A percentile compares a stretch with the other conserved stretches of the same genome.
Evolutionary conservation across 2,329 filamentous ascomycete species (phyloP).

Genomic region (Fusarium brachygibbosum): DNA sequence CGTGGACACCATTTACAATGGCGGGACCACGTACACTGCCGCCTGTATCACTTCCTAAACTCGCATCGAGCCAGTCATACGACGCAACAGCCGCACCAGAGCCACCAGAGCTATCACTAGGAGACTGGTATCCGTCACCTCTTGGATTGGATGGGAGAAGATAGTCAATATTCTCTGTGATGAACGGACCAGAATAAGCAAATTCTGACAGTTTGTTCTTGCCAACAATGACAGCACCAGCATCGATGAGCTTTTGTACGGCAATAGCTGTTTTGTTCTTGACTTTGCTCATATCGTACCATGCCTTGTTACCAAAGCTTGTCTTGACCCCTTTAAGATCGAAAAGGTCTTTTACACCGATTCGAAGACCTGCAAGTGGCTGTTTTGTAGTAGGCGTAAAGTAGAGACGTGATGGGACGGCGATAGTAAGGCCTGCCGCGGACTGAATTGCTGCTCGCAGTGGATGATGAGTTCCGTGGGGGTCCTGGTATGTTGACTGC

Average conservation of each 20-base stretch:
- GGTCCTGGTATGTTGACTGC: slow-evolving; percentile 29
- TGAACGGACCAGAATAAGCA: slow-evolving; percentile 6
- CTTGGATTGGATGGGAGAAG: slow-evolving; percentile 61
- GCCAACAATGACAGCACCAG: slow-evolving; percentile 26
- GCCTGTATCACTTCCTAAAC: slow-evolving; percentile 37
- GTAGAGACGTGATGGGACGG: slow-evolving; percentile 19
- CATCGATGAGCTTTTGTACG: slow-evolving; percentile 28
- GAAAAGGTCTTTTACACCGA: slow-evolving; percentile 28
- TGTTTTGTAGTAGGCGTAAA: not conserved
- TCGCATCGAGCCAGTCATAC: slow-evolving; percentile 60
- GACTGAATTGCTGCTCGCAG: slow-evolving; percentile 21
- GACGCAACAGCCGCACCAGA: slow-evolving; percentile 56
- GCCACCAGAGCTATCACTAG: slow-evolving; percentile 62
- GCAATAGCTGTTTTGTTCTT: slow-evolving; percentile 2
- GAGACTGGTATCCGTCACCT: slow-evolving; percentile 62
- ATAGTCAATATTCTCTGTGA: slow-evolving; percentile 50
- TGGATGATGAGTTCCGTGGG: slow-evolving; percentile 19
- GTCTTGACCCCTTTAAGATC: slow-evolving; percentile 36
- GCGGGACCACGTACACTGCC: slow-evolving; percentile 61
- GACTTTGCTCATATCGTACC: slow-evolving; percentile 8
- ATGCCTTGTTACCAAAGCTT: slow-evolving; percentile 8
- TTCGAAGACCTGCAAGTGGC: slow-evolving; percentile 6
- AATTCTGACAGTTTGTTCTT: slow-evolving; percentile 37
- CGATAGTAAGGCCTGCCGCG: slow-evolving; percentile 16
- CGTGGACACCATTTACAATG: slow-evolving; percentile 59